Percentiles rank a stretch among this genome's conserved stretches.
These are phyloP conservation scores for Yamadazyma triangularis DNA, from an alignment of 1,139 yeast species.

Conservation along the genomic window DNA sequence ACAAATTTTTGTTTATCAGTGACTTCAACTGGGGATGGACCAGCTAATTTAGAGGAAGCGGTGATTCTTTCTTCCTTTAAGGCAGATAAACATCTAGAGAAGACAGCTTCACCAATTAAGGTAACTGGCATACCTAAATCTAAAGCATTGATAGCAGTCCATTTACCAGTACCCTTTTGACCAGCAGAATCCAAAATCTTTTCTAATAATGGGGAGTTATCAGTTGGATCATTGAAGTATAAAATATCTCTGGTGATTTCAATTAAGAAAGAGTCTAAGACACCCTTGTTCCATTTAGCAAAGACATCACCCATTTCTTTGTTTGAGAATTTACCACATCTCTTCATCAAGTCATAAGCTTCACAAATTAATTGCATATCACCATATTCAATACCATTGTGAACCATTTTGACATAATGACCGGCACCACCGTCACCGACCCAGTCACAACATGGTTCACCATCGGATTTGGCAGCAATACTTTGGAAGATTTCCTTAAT, in stretches of 20 bases:
- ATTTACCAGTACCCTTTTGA: conserved; percentile 99
- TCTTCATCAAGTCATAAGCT: conserved; percentile 94
- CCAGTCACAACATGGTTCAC: conserved; percentile 99
- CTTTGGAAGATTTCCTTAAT: conserved; percentile 95
- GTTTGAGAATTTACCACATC: conserved; percentile 86
- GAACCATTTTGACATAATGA: conserved; percentile 99
- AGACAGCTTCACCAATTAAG: conserved; percentile 97
- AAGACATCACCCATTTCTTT: conserved; percentile 94
- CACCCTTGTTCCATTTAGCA: conserved; percentile 94
- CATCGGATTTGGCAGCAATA: conserved; percentile 93
- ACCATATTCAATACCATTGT: conserved; percentile 99
- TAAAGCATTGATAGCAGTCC: conserved; percentile 98
- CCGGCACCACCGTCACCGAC: conserved; percentile 99
- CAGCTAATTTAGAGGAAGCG: conserved; percentile 74
- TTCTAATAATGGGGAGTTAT: conserved; percentile 90
- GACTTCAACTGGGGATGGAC: conserved; percentile 61
- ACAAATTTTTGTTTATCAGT: conserved; percentile 80
- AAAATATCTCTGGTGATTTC: conserved; percentile 96
- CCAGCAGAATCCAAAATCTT: conserved; percentile 97
- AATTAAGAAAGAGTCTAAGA: conserved; percentile 91
- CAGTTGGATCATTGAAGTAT: conserved; percentile 78
- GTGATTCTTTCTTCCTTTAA: conserved; percentile 84
- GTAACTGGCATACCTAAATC: conserved; percentile 99
- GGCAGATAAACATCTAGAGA: conserved; percentile 93
- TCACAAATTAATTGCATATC: conserved; percentile 99